Evolutionary conservation across 1,284 basidiomycete genomes (phyloP).

Genomic region (Boletellus deceptivus): DNA sequence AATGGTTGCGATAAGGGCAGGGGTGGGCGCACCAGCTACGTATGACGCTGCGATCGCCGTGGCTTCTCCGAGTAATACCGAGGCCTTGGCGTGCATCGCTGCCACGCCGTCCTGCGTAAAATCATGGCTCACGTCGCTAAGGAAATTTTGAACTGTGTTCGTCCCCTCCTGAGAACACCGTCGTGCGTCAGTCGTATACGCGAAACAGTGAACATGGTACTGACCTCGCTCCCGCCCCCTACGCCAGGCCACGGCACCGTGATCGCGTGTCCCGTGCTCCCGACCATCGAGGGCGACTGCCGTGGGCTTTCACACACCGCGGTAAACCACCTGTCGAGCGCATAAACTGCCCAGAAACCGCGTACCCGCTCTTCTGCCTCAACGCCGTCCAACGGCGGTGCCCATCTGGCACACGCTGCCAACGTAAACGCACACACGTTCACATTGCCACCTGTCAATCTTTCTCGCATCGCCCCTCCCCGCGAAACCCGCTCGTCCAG

Average conservation of each 20-base stretch:
- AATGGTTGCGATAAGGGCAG: neutral
- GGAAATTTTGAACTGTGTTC: constrained; percentile 29
- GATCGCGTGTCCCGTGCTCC: constrained; percentile 32
- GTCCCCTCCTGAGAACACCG: constrained; percentile 2
- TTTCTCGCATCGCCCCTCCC: neutral
- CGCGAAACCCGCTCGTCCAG: neutral
- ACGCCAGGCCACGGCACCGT: constrained; percentile 45
- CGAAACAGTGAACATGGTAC: neutral
- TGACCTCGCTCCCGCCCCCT: constrained; percentile 3
- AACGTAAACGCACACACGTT: constrained; percentile 3
- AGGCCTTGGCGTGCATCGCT: constrained; percentile 33
- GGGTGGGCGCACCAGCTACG: constrained; percentile 22
- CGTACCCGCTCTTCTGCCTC: constrained; percentile 48
- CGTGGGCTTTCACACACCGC: constrained; percentile 34
- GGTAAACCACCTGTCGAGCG: constrained; percentile 40
- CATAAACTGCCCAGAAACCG: constrained; percentile 46
- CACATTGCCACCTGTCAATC: neutral
- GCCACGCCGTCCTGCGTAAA: constrained; percentile 17
- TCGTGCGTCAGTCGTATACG: neutral
- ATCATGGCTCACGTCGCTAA: constrained; percentile 20
- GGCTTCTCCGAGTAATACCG: constrained; percentile 35
- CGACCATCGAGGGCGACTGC: constrained; percentile 19
- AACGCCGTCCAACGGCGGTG: constrained; percentile 36
- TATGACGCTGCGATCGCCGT: constrained; percentile 27
- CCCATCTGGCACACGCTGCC: constrained; percentile 22